phyloP scores from a whole-genome alignment of 768 basidiomycete species.

The Clitopilus hobsonii region DNA sequence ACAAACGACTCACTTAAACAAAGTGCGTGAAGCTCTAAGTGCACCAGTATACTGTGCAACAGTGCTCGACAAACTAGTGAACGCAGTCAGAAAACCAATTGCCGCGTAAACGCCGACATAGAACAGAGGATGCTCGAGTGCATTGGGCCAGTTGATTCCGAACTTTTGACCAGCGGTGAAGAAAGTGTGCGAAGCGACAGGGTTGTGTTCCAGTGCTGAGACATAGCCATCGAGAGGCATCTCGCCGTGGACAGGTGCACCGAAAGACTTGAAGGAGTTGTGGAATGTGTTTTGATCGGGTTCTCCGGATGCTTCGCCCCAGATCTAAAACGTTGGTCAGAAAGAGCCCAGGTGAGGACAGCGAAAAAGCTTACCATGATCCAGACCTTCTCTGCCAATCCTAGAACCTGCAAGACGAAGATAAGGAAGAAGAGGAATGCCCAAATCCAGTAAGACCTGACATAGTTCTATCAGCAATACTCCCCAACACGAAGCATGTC shows the following conservation, averaged over 20 bases:
- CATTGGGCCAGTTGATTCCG: slow-evolving; percentile 39
- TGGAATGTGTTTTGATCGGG: slow-evolving; percentile 11
- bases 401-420: slow-evolving; percentile 45
- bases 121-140: slow-evolving; percentile 60
- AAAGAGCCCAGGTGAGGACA: neutral
- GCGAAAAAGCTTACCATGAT: slow-evolving; percentile 45
- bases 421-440: slow-evolving; percentile 44
- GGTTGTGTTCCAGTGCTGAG: neutral
- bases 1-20: slow-evolving; percentile 31
- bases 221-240: neutral
- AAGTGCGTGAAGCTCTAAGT: slow-evolving; percentile 38
- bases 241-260: slow-evolving; percentile 12
- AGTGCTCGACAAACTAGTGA: slow-evolving; percentile 40
- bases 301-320: slow-evolving; percentile 60
- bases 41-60: slow-evolving; percentile 61
- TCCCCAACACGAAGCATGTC: neutral
- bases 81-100: slow-evolving; percentile 47
- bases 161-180: slow-evolving; percentile 15
- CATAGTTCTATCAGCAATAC: neutral
- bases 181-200: slow-evolving; percentile 18
- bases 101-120: slow-evolving; percentile 65
- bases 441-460: slow-evolving; percentile 69
- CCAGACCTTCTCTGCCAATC: slow-evolving; percentile 66
- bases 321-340: slow-evolving; percentile 33
- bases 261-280: slow-evolving; percentile 30